Evolutionary conservation across 2,329 filamentous ascomycete genomes (phyloP).

Genomic region (Salinomyces thailandicus): DNA sequence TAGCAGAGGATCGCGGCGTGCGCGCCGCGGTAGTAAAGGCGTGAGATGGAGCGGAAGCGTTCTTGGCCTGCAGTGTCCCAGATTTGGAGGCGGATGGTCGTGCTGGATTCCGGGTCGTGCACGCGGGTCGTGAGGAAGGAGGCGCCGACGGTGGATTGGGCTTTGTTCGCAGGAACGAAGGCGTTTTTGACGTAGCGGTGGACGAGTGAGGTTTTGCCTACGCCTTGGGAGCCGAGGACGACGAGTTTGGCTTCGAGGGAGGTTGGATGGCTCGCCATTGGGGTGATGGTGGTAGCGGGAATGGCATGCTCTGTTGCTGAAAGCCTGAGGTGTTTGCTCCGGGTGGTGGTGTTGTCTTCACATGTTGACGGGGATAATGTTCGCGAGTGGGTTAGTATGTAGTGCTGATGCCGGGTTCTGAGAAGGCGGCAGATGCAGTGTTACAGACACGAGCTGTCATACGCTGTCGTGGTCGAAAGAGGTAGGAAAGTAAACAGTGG

Average conservation of each 20-base stretch:
- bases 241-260: slow-evolving; percentile 74
- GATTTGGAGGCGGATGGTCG: slow-evolving; percentile 81
- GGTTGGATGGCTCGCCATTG: no score
- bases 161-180: slow-evolving; percentile 48
- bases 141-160: slow-evolving; percentile 40
- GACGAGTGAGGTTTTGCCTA: slow-evolving; percentile 69
- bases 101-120: slow-evolving; percentile 69
- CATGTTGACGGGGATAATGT: no score
- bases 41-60: slow-evolving; percentile 85
- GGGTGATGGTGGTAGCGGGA: no score
- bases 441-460: neutral
- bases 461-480: neutral
- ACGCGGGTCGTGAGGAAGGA: slow-evolving; percentile 56
- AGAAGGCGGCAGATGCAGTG: no score
- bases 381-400: no score
- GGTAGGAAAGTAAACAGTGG: neutral
- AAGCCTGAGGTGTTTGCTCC: no score
- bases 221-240: slow-evolving; percentile 67
- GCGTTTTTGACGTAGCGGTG: slow-evolving; percentile 65
- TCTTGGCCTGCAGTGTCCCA: slow-evolving; percentile 97
- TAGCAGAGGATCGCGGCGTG: slow-evolving; percentile 93
- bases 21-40: slow-evolving; percentile 91
- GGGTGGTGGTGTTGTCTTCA: no score
- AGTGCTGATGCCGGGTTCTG: no score
- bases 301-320: no score